Percentiles rank a stretch among this genome's conserved stretches.
Conservation (phyloP, 305 asterid genomes). For the Andrographis paniculata region DNA sequence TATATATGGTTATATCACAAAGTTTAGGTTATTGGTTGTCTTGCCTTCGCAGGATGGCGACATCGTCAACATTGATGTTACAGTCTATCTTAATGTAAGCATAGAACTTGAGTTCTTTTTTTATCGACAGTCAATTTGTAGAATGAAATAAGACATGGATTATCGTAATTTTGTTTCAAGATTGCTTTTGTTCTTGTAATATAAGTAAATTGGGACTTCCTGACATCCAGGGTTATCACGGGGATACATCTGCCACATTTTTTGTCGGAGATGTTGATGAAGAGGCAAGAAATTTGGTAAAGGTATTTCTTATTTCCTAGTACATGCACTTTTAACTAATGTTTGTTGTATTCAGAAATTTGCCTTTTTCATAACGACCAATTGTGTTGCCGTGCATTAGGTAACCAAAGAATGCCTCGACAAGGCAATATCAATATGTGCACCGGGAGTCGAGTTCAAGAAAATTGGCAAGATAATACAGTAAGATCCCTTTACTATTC, state of each 20-base stretch:
- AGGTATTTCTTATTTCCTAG: constrained; percentile 48
- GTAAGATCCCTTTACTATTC: too few species aligned
- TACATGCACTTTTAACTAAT: constrained; percentile 10
- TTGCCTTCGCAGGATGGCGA: constrained; percentile 84
- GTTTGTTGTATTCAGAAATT: constrained; percentile 3
- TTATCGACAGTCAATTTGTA: constrained; percentile 9
- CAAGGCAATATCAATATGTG: constrained; percentile 84
- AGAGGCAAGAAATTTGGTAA: constrained; percentile 71
- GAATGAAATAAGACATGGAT: constrained; percentile 1
- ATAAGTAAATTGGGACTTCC: constrained; percentile 13
- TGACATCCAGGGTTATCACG: constrained; percentile 81
- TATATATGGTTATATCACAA: constrained; percentile 4
- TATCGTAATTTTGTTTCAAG: constrained; percentile 9
- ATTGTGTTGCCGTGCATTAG: constrained; percentile 31
- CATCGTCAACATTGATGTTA: constrained; percentile 90
- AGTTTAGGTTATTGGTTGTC: constrained; percentile 16
- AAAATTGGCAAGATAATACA: constrained; percentile 81
- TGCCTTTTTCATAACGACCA: constrained; percentile 4
- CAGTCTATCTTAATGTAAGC: constrained; percentile 93
- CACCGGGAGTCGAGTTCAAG: constrained; percentile 78
- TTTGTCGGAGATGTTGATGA: constrained; percentile 83
- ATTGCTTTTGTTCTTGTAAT: too few species aligned
- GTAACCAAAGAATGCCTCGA: constrained; percentile 83
- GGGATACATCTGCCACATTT: constrained; percentile 91
- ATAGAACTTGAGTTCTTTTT: constrained; percentile 10